Evolutionary conservation across 2,329 filamentous ascomycete species (phyloP), one percentile per base, ranked within the genome.

Genomic region (Pseudocercospora fuligena): DNA sequence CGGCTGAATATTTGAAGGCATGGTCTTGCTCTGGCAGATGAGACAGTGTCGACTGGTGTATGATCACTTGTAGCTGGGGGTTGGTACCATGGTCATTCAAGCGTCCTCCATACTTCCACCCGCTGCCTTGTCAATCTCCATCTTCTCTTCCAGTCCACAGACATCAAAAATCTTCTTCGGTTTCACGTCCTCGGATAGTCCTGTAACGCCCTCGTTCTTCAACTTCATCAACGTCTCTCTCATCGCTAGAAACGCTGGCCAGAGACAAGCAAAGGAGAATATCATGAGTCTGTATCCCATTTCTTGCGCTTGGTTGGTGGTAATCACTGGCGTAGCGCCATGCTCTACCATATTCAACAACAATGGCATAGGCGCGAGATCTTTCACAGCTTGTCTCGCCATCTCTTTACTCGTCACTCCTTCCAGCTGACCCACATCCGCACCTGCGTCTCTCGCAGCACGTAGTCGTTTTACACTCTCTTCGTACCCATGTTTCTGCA

Each of bases 361-460:
- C 51, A 87, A 79, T 3, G 81, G 67, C 80, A 85, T 80, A 72
- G 82, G 82, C 2, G 80, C 80, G 1, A 88, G 75, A 12, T 84
- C 82, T 14, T 75, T 73, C 12, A 84, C 82, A 0, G 81, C 80
- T 27, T 76, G 72, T 14, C 83, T 82, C 0, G 82, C 80, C 71
- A 88, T 79, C 47, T 85, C 84, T 16, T 79, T 80, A 0, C 78
- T 82, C 1, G 78, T 80, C 66, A 88, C 80, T 4, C 86, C 88
- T 70, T 90, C 88, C 1, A 89, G 80, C 63, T 89, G 84, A 0
- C 81, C 84, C 2, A 86, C 84, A 69, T 89, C 87, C 0, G 87
- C 87, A 21, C 87, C 87, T 3, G 81, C 82, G 0, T 80, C 80
- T 0, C 83, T 76, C 0, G 87, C 87, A 2, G 78, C 80, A 66